Conservation (phyloP, 371 early-diverging fungal genomes). For the Mortierella sp. region DNA sequence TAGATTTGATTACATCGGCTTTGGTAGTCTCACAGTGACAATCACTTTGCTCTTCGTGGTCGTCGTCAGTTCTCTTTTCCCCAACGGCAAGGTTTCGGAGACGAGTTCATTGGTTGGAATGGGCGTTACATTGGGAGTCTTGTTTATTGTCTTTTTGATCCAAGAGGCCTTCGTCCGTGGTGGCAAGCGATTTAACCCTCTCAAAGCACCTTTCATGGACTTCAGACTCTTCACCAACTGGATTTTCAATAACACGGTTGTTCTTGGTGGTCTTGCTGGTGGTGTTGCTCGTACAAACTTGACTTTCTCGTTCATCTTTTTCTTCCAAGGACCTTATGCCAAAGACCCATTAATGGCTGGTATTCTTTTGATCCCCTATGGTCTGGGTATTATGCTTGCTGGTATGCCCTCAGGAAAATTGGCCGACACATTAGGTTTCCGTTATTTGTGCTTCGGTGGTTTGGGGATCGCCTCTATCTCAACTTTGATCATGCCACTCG, state of each 20-base stretch:
- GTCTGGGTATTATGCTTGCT: conserved; percentile 50
- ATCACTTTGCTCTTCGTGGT: conserved; percentile 48
- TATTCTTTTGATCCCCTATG: conserved; percentile 46
- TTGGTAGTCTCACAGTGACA: conserved; percentile 30
- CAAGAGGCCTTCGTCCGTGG: conserved; percentile 40
- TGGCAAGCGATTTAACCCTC: conserved; percentile 40
- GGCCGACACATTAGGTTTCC: conserved; percentile 23
- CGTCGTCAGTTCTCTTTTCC: conserved; percentile 46
- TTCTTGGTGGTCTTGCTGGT: conserved; percentile 51
- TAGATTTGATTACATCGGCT: conserved; percentile 46
- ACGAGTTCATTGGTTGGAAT: conserved; percentile 39
- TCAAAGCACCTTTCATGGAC: conserved; percentile 44
- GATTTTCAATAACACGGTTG: conserved; percentile 51
- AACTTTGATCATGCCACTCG: conserved; percentile 42
- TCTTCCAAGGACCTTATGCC: conserved; percentile 45
- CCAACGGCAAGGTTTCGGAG: conserved; percentile 51
- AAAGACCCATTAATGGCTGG: conserved; percentile 54
- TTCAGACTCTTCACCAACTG: conserved; percentile 40
- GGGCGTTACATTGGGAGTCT: conserved; percentile 45
- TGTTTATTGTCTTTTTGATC: conserved; percentile 38
- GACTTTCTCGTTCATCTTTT: conserved; percentile 54
- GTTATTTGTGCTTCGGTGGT: conserved; percentile 1
- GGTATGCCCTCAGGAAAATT: conserved; percentile 48
- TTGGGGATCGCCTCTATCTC: conserved; percentile 17
- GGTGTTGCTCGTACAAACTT: conserved; percentile 53